phyloP scores from a whole-genome alignment of 805 yeast species.

The Myxozyma monticola region DNA sequence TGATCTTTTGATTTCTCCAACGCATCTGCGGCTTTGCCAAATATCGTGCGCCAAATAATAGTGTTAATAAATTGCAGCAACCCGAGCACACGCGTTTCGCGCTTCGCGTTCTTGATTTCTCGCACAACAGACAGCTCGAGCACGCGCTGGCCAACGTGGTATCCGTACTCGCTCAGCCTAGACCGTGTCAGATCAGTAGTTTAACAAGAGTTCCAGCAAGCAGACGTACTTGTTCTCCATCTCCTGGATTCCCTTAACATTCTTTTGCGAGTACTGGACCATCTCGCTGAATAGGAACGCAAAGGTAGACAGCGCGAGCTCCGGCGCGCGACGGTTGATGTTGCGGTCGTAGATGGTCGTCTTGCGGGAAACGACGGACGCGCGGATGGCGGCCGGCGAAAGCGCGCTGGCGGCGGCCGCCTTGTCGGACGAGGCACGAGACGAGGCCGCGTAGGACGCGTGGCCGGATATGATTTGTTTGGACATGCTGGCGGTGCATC shows the following conservation, averaged over 20 bases:
- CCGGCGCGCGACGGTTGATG: conserved; percentile 62
- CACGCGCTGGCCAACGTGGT: conserved; percentile 70
- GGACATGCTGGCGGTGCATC: too few species aligned
- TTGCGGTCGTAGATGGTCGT: conserved; percentile 64
- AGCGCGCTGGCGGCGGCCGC: neutral
- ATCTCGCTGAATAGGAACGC: conserved; percentile 71
- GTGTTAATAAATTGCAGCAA: conserved; percentile 71
- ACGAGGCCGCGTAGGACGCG: too few species aligned
- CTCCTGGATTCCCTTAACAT: conserved; percentile 68
- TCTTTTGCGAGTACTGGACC: conserved; percentile 61
- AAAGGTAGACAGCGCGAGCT: conserved; percentile 65
- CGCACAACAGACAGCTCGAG: conserved; percentile 69
- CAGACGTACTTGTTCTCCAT: conserved; percentile 45
- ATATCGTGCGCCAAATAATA: conserved; percentile 68
- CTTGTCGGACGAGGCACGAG: conserved; percentile 11
- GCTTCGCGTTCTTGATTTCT: conserved; percentile 64
- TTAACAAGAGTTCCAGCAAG: neutral
- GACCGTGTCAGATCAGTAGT: neutral
- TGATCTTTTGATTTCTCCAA: conserved; percentile 69
- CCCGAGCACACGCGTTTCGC: conserved; percentile 67
- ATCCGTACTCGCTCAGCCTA: conserved; percentile 70
- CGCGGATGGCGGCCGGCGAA: conserved; percentile 1
- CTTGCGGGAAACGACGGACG: conserved; percentile 6
- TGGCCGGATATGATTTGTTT: too few species aligned
- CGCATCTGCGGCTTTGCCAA: conserved; percentile 73